A percentile compares a stretch with the other conserved stretches of the same genome.
These are phyloP conservation scores for Myriosclerotinia curreyana DNA, from an alignment of 2,329 filamentous ascomycete genomes.

Conservation along the genomic window DNA sequence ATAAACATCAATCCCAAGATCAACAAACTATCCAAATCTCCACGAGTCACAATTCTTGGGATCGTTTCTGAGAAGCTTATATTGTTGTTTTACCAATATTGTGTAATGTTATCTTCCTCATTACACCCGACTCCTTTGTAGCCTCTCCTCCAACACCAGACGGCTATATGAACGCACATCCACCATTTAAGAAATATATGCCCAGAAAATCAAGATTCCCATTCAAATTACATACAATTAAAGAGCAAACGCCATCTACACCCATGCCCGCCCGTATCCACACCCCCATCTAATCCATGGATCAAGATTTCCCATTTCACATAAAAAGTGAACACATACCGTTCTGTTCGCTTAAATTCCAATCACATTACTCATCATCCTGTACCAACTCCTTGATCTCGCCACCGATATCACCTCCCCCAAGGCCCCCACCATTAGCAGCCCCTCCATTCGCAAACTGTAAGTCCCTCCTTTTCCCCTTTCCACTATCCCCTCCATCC, in stretches of 20 bases:
- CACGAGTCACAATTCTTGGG: no score
- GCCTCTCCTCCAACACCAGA: background rate
- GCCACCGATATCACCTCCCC: slow-evolving; percentile 40
- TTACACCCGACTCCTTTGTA: background rate
- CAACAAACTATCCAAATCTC: no score
- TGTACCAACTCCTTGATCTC: slow-evolving; percentile 66
- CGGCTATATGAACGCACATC: background rate
- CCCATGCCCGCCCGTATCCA: background rate
- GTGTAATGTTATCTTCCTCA: background rate
- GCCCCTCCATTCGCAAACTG: slow-evolving; percentile 26
- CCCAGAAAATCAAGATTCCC: background rate
- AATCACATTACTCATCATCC: slow-evolving; percentile 47
- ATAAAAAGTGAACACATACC: no score
- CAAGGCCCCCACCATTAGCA: slow-evolving; percentile 28
- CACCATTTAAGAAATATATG: background rate
- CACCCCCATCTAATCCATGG: background rate
- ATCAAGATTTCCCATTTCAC: background rate
- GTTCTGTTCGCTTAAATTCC: no score
- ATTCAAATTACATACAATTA: background rate
- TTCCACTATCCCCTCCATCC: slow-evolving; percentile 42
- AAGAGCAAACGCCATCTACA: background rate
- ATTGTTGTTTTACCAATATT: no score
- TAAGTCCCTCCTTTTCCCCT: slow-evolving; percentile 29
- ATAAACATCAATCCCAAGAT: no score
- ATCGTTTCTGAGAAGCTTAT: background rate